Evolutionary conservation across 2,329 filamentous ascomycete species (phyloP), one percentile per base, ranked within the genome.

Genomic region (Penicillium psychrosexuale): DNA sequence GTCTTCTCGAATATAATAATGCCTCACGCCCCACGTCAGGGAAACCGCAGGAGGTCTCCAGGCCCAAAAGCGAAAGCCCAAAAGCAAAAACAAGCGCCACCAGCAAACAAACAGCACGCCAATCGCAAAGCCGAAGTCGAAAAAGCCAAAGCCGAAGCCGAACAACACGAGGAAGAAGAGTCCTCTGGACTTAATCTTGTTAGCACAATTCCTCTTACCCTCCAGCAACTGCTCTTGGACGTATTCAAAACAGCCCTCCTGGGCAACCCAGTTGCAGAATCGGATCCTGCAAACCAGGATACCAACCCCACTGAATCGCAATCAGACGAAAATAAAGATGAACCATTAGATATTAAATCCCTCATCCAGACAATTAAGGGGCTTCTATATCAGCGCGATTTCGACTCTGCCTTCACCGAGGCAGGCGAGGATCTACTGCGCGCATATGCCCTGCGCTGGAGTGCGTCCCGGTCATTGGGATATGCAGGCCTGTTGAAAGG

Each of bases 391-490:
- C 86, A 89, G 55, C 84, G 94, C 31, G 90, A 97, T 70, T 97
- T 97, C 73, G 80, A 80, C 12, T 76, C 79, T 15, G 93, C 93
- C 0, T 99, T 97, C 75, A 65, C 72, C 2, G 74, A 74, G 38
- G 85, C 85, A 0, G 80, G 80, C 43, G 80, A 84, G 52, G 84
- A 88, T 42, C 83, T 87, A 64, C 80, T 97, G 17, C 84, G 88
- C 57, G 89, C 88, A 9, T 99, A 99, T 77, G 90, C 91, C 8
- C 84, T 90, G 51, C 79, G 94, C 64, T 99, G 93, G 92, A 96
- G 91, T 72, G 90, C 93, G 1, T 88, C 89, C 49, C 81, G 94
- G 50, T 89, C 91, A 0, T 76, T 97, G 49, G 90, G 87, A 59
- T 97, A 97, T 74, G 78, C 84, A n/a, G 77, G 81, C n/a, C 69